These are phyloP conservation scores for Stylonectria norvegica DNA, from an alignment of 2,329 filamentous ascomycete genomes.

Conservation along the genomic window DNA sequence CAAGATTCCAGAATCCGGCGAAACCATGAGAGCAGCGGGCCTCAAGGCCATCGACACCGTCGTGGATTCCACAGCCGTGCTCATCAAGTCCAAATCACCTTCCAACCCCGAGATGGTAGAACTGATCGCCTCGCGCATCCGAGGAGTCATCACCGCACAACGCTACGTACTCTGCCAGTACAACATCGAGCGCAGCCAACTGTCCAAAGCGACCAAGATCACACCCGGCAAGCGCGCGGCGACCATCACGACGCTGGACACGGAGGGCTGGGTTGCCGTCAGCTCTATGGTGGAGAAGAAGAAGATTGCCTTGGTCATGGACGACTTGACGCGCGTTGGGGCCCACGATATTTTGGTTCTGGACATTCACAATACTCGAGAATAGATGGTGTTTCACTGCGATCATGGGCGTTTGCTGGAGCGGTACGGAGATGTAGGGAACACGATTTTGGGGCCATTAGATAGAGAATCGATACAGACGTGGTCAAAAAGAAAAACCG, in stretches of 20 bases:
- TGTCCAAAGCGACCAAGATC: slow-evolving; percentile 67
- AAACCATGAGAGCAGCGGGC: slow-evolving; percentile 96
- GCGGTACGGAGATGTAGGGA: slow-evolving; percentile 10
- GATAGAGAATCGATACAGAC: no score
- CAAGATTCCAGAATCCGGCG: slow-evolving; percentile 72
- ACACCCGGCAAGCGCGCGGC: slow-evolving; percentile 93
- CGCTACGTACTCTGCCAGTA: slow-evolving; percentile 94
- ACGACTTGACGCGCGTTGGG: slow-evolving; percentile 70
- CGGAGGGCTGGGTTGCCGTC: slow-evolving; percentile 90
- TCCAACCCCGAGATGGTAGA: slow-evolving; percentile 78
- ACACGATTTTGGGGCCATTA: slow-evolving; percentile 13
- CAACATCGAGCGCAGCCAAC: slow-evolving; percentile 73
- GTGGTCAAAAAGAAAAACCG: no score
- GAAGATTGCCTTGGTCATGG: slow-evolving; percentile 81
- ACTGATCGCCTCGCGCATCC: slow-evolving; percentile 80
- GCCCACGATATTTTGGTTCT: slow-evolving; percentile 83
- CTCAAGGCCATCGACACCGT: slow-evolving; percentile 94
- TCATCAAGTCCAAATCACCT: slow-evolving; percentile 85
- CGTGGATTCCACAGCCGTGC: slow-evolving; percentile 78
- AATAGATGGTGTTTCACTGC: slow-evolving; percentile 7
- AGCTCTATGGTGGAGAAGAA: slow-evolving; percentile 91
- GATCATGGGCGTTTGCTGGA: slow-evolving; percentile 13
- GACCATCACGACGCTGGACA: slow-evolving; percentile 84
- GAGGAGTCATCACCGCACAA: slow-evolving; percentile 92
- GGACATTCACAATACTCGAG: slow-evolving; percentile 77